Evolutionary conservation across 2,329 filamentous ascomycete species (phyloP), one percentile per base, ranked within the genome.

Genomic region (Penicillium sp.): DNA sequence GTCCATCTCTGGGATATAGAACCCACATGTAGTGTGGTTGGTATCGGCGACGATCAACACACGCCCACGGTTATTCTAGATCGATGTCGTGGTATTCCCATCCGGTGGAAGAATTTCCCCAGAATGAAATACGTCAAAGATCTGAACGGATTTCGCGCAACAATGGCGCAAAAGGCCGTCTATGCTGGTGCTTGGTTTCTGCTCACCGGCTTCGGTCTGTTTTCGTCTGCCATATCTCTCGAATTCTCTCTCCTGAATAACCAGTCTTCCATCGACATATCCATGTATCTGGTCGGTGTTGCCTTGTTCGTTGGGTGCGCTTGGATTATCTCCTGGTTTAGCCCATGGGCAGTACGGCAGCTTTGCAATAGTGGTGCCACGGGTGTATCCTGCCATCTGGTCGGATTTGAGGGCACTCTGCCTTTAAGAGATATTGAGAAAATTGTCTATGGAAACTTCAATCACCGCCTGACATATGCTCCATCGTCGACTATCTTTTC

Each of bases 51-150:
- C 37, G 69, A 76, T 30, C 59, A 70, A 14, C 69, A 70, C 8
- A 26, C 57, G 16, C 62, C 62, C 28, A 51, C 48, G 11, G 48
- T 51, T 22, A 51, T 51, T 14, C n/a, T 51, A 2, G 48, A 51
- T 35, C 68, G 69, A 1, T 70, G 69, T n/a, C 69, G 65, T 14
- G 73, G 67, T 25, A 70, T 73, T 40, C 68, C 70, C 14, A 73
- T 76, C 19, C 69, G 70, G 6, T 76, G 74, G 73, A 71, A 74
- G 38, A 62, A 68, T 19, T 72, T 76, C 52, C 70, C 70, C 0
- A 53, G 64, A 16, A 61, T 73, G 19, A 58, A 48, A 48, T 69
- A 65, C 45, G 53, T 46, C 3, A 56, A 60, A n/a, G 55, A 66
- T 10, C 38, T 66, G 26, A 57, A 38, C 13, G 45, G 59, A 3